These are phyloP conservation scores for Fusarium robinianum DNA, from an alignment of 2,329 filamentous ascomycete genomes.

Conservation along the genomic window DNA sequence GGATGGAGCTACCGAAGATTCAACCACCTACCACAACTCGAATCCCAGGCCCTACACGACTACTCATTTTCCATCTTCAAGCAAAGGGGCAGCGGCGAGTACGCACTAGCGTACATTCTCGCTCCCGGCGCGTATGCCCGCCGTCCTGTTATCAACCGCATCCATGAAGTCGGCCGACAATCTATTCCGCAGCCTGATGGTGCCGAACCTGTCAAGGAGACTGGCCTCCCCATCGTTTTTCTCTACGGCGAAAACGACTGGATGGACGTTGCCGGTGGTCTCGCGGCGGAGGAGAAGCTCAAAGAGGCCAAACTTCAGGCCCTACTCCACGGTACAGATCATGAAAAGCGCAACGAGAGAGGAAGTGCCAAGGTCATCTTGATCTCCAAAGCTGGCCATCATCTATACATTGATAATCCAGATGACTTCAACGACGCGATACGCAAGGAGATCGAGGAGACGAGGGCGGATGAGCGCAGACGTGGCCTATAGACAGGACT, in stretches of 20 bases:
- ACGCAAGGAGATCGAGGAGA: constrained; percentile 58
- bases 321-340: constrained; percentile 64
- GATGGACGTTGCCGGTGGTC: constrained; percentile 93
- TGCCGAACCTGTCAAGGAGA: constrained; percentile 49
- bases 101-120: constrained; percentile 88
- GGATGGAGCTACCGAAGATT: constrained; percentile 95
- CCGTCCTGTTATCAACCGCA: constrained; percentile 82
- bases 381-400: constrained; percentile 65
- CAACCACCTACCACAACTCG: constrained; percentile 78
- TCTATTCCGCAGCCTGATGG: constrained; percentile 42
- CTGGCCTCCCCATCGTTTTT: constrained; percentile 80
- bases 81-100: constrained; percentile 90
- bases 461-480: constrained; percentile 40
- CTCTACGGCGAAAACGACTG: constrained; percentile 99
- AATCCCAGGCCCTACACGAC: constrained; percentile 84
- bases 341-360: constrained; percentile 73
- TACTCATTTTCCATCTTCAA: constrained; percentile 96
- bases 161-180: constrained; percentile 85
- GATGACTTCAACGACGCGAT: constrained; percentile 61
- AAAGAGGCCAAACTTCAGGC: constrained; percentile 66
- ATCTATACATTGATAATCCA: constrained; percentile 64
- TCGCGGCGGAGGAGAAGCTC: constrained; percentile 78
- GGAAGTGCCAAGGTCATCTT: constrained; percentile 83
- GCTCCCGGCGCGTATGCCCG: constrained; percentile 93
- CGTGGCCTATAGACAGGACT: constrained; percentile 17